phyloP scores from a whole-genome alignment of 148 eudicot genomes.

The Camellia sinensis region DNA sequence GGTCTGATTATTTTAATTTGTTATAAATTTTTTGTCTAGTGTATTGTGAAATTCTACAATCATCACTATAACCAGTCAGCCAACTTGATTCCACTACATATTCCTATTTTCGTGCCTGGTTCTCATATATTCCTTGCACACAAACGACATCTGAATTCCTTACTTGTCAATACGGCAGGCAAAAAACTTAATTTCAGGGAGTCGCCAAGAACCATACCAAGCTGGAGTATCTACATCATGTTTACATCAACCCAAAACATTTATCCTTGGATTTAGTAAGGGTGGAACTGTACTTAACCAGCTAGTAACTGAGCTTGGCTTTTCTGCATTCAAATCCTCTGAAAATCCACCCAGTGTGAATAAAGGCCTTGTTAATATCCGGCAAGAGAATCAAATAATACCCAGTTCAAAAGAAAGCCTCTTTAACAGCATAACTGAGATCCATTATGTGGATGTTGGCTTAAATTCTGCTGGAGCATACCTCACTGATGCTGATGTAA shows the following conservation, averaged over 20 bases:
- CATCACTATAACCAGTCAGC: not conserved
- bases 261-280: slow-evolving; percentile 85
- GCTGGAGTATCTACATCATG: slow-evolving; percentile 28
- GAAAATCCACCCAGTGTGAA: slow-evolving; percentile 14
- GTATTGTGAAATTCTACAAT: not conserved
- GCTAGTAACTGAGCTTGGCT: slow-evolving; percentile 63
- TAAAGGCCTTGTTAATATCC: slow-evolving; percentile 5
- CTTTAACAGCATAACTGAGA: slow-evolving; percentile 67
- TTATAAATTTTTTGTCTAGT: not conserved
- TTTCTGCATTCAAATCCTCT: slow-evolving; percentile 17
- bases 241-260: slow-evolving; percentile 42
- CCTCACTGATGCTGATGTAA: slow-evolving; percentile 46
- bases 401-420: slow-evolving; percentile 61
- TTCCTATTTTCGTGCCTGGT: not conserved
- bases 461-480: slow-evolving; percentile 80
- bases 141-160: not conserved
- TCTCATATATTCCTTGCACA: not conserved
- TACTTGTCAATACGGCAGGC: slow-evolving; percentile 33
- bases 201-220: slow-evolving; percentile 30
- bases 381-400: slow-evolving; percentile 33
- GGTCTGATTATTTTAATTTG: not conserved
- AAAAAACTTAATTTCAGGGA: slow-evolving; percentile 25
- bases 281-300: slow-evolving; percentile 87
- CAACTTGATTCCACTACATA: not conserved
- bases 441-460: slow-evolving; percentile 91